Conservation (phyloP, 768 basidiomycete genomes). For the Boletus vinaceobasis region DNA sequence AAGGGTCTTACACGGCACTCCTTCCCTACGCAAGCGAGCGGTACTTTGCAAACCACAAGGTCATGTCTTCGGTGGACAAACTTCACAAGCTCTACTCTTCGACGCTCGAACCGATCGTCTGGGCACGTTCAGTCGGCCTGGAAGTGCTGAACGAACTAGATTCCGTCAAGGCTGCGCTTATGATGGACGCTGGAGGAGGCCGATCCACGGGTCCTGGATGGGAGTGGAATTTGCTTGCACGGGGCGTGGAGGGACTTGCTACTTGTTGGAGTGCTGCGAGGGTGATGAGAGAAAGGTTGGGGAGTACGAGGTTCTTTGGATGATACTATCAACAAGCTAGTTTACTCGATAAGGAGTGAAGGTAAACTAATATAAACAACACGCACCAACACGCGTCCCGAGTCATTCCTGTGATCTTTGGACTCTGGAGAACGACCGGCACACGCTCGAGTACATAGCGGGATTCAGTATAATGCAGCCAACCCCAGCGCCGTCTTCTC, state of each 20-base stretch:
- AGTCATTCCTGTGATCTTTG: neutral
- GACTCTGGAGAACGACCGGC: neutral
- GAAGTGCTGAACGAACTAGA: conserved; percentile 91
- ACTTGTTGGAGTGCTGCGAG: conserved; percentile 33
- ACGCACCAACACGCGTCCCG: conserved; percentile 3
- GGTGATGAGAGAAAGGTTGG: conserved; percentile 24
- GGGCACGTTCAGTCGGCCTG: conserved; percentile 82
- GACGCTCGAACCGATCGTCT: conserved; percentile 67
- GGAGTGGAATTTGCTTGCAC: conserved; percentile 34
- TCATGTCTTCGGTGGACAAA: conserved; percentile 85
- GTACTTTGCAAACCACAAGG: conserved; percentile 81
- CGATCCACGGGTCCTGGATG: conserved; percentile 29
- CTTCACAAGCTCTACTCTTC: conserved; percentile 83
- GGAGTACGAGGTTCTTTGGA: conserved; percentile 1
- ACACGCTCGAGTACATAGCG: neutral
- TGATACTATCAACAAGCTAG: neutral
- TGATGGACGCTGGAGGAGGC: conserved; percentile 70
- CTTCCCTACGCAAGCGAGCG: conserved; percentile 74
- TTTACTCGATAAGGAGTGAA: neutral
- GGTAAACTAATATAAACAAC: conserved; percentile 21
- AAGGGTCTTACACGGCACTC: conserved; percentile 75
- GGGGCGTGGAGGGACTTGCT: conserved; percentile 44
- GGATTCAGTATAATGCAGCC: conserved; percentile 48
- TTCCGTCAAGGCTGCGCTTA: conserved; percentile 75
- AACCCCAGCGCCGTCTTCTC: conserved; percentile 65